phyloP scores from a whole-genome alignment of 305 asterid genomes.

The Fraxinus velutina region DNA sequence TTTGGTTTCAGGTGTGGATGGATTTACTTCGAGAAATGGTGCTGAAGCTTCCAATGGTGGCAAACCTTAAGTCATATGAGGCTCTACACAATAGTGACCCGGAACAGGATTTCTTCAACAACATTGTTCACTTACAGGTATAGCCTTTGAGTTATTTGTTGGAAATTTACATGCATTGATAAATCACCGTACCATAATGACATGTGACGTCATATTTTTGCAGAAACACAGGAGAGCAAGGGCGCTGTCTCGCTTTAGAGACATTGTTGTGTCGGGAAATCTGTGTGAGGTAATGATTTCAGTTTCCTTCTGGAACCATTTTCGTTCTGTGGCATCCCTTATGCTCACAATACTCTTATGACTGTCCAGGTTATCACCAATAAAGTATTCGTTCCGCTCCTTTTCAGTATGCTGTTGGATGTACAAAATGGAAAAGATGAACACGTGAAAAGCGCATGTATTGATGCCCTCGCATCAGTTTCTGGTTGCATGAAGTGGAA shows the following conservation, averaged over 20 bases:
- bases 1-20: constrained; percentile 69
- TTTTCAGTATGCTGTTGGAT: constrained; percentile 70
- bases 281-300: constrained; percentile 59
- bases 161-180: background rate
- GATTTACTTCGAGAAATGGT: constrained; percentile 88
- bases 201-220: constrained; percentile 26
- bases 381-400: constrained; percentile 71
- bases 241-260: constrained; percentile 72
- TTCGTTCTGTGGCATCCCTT: constrained; percentile 18
- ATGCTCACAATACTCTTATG: constrained; percentile 18
- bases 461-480: constrained; percentile 75
- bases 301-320: constrained; percentile 9
- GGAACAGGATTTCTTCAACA: constrained; percentile 87
- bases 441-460: constrained; percentile 70
- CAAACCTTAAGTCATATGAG: constrained; percentile 58
- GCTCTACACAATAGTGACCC: constrained; percentile 69
- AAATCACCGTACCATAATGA: constrained; percentile 11
- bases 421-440: constrained; percentile 82
- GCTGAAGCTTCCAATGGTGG: constrained; percentile 67
- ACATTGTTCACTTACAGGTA: constrained; percentile 88
- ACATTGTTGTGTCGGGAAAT: constrained; percentile 41
- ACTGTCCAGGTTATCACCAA: constrained; percentile 60
- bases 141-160: constrained; percentile 14
- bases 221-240: constrained; percentile 91
- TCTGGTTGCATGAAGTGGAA: constrained; percentile 81